Evolutionary conservation across 306 rosid species (phyloP).

Genomic region (Lagenaria siceraria): DNA sequence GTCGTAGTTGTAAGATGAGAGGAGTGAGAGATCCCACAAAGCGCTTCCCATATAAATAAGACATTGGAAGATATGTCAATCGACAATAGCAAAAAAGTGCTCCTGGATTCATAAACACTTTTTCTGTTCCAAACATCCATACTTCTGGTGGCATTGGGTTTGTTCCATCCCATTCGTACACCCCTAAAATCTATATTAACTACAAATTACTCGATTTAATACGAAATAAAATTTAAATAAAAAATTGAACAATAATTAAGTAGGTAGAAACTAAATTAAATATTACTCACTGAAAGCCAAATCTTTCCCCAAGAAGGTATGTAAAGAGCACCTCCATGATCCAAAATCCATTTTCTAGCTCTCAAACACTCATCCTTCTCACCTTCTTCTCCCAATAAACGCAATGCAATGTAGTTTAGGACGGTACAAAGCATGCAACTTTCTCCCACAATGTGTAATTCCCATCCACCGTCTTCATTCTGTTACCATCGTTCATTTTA

Average conservation of each 20-base stretch:
- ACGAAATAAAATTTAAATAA: no score
- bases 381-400: slow-evolving; percentile 79
- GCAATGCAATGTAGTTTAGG: slow-evolving; percentile 46
- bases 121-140: slow-evolving; percentile 10
- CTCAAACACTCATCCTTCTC: slow-evolving; percentile 49
- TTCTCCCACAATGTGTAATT: slow-evolving; percentile 76
- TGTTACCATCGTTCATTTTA: no score
- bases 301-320: slow-evolving; percentile 91
- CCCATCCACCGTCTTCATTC: slow-evolving; percentile 96
- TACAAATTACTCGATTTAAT: no score
- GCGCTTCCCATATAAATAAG: slow-evolving; percentile 46
- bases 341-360: slow-evolving; percentile 64
- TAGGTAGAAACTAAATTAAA: no score
- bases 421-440: slow-evolving; percentile 91
- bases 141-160: slow-evolving; percentile 10
- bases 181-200: not conserved
- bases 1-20: slow-evolving; percentile 23
- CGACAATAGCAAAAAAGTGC: slow-evolving; percentile 41
- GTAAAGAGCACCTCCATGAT: slow-evolving; percentile 66
- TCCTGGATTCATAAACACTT: slow-evolving; percentile 3
- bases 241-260: no score
- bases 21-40: slow-evolving; percentile 42
- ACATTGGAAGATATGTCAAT: slow-evolving; percentile 48
- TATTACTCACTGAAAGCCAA: slow-evolving; percentile 85
- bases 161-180: slow-evolving; percentile 10